A percentile compares a stretch with the other conserved stretches of the same genome.
These are phyloP conservation scores for Nemania diffusa DNA, from an alignment of 2,329 filamentous ascomycete species.

Conservation along the genomic window DNA sequence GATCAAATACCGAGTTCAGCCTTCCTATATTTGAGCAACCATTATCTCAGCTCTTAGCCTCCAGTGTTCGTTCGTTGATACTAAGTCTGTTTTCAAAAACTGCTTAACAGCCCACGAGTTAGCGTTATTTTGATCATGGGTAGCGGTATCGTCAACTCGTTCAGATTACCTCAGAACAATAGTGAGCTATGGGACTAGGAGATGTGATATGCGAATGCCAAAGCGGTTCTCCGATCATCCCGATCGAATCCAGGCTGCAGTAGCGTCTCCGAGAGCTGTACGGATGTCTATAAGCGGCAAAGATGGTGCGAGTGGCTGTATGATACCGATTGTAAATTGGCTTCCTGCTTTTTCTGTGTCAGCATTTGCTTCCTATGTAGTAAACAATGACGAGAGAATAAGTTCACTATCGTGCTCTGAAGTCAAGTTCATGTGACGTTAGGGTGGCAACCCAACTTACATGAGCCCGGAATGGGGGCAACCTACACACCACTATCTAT, in stretches of 20 bases:
- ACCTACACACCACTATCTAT: neutral
- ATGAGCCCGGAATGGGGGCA: neutral
- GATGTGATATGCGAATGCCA: neutral
- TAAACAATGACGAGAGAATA: neutral
- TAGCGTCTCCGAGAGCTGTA: neutral
- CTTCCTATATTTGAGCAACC: neutral
- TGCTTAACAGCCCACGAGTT: neutral
- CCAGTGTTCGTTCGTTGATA: neutral
- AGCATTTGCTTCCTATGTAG: neutral
- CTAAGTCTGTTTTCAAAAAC: neutral
- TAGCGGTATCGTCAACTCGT: neutral
- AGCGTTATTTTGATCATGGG: neutral
- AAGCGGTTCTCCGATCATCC: neutral
- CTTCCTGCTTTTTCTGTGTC: neutral
- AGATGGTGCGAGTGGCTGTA: constrained; percentile 1
- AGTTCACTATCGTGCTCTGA: neutral
- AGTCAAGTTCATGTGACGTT: constrained; percentile 15
- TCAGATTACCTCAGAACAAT: neutral
- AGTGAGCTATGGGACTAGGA: neutral
- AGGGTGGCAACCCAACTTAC: constrained; percentile 2
- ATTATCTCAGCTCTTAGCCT: neutral
- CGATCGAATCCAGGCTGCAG: neutral
- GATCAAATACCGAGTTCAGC: neutral
- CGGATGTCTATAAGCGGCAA: neutral
- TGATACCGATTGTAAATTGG: neutral